These are phyloP conservation scores for Fusarium sp. DNA, from an alignment of 2,329 filamentous ascomycete genomes.

Conservation along the genomic window DNA sequence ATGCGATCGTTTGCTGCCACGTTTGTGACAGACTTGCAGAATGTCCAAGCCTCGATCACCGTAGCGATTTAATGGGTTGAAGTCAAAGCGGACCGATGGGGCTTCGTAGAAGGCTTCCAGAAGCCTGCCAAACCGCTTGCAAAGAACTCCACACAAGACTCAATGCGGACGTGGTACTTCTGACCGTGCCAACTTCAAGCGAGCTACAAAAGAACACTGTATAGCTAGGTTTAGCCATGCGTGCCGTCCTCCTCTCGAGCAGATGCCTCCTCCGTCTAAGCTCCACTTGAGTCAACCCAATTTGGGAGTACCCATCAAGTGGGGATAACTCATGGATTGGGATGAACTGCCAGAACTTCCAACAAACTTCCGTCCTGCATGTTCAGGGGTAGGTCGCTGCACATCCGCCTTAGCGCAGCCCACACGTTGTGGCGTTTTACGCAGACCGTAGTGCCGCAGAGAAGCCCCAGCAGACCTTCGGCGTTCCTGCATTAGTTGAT, in stretches of 20 bases:
- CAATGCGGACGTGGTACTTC: slow-evolving; percentile 18
- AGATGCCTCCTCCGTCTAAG: slow-evolving; percentile 24
- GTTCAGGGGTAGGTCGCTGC: slow-evolving; percentile 38
- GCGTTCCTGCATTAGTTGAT: slow-evolving; percentile 49
- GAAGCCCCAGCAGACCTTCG: slow-evolving; percentile 41
- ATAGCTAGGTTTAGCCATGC: slow-evolving; percentile 4
- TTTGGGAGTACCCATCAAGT: slow-evolving; percentile 36
- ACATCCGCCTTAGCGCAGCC: slow-evolving; percentile 33
- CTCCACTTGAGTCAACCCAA: slow-evolving; percentile 29
- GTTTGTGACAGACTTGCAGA: slow-evolving; percentile 13
- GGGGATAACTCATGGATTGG: slow-evolving; percentile 35
- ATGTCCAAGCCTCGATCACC: slow-evolving; percentile 33
- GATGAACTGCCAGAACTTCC: slow-evolving; percentile 42
- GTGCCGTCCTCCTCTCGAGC: slow-evolving; percentile 14
- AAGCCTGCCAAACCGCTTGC: slow-evolving; percentile 37
- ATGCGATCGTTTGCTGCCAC: slow-evolving; percentile 13
- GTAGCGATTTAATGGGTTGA: slow-evolving; percentile 32
- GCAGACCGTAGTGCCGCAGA: slow-evolving; percentile 36
- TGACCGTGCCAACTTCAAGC: slow-evolving; percentile 18
- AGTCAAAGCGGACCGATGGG: slow-evolving; percentile 37
- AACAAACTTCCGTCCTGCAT: slow-evolving; percentile 44
- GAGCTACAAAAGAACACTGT: slow-evolving; percentile 27
- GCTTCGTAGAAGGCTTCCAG: slow-evolving; percentile 47
- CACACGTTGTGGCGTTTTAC: slow-evolving; percentile 43
- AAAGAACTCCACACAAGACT: slow-evolving; percentile 14